Conservation (phyloP, 2,329 filamentous ascomycete genomes). For the Hyphodiscus sp. region DNA sequence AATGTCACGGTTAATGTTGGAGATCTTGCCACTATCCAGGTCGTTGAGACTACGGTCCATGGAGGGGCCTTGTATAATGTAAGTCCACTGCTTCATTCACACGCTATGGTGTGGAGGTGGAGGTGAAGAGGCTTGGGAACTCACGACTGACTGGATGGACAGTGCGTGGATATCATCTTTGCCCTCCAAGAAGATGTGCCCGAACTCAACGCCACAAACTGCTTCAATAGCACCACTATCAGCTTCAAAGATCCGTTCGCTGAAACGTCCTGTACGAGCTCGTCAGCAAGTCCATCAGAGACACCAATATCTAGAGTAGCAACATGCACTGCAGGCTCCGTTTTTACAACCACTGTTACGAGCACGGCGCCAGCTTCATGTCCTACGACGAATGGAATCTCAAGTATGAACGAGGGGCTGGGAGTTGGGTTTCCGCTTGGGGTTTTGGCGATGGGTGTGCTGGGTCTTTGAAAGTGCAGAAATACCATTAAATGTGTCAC, state of each 20-base stretch:
- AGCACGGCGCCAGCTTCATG: not conserved
- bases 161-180: slow-evolving; percentile 96
- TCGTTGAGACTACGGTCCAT: slow-evolving; percentile 77
- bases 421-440: not conserved
- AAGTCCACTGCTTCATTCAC: slow-evolving; percentile 11
- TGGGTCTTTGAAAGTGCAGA: not conserved
- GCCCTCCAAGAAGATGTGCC: slow-evolving; percentile 70
- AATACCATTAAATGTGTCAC: no score
- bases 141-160: slow-evolving; percentile 4
- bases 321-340: not conserved
- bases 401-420: not conserved
- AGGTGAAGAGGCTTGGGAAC: not conserved
- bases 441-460: not conserved
- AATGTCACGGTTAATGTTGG: slow-evolving; percentile 67
- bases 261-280: slow-evolving; percentile 35
- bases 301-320: not conserved
- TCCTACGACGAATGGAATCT: not conserved
- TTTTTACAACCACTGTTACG: not conserved
- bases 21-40: slow-evolving; percentile 82
- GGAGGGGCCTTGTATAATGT: slow-evolving; percentile 64
- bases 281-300: slow-evolving; percentile 38
- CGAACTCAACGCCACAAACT: slow-evolving; percentile 75
- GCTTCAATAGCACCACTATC: slow-evolving; percentile 61
- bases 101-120: not conserved
- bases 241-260: slow-evolving; percentile 54